Percentiles rank a stretch among this genome's conserved stretches.
phyloP scores from a whole-genome alignment of 2,329 filamentous ascomycete species.

The Grosmannia clavigera region DNA sequence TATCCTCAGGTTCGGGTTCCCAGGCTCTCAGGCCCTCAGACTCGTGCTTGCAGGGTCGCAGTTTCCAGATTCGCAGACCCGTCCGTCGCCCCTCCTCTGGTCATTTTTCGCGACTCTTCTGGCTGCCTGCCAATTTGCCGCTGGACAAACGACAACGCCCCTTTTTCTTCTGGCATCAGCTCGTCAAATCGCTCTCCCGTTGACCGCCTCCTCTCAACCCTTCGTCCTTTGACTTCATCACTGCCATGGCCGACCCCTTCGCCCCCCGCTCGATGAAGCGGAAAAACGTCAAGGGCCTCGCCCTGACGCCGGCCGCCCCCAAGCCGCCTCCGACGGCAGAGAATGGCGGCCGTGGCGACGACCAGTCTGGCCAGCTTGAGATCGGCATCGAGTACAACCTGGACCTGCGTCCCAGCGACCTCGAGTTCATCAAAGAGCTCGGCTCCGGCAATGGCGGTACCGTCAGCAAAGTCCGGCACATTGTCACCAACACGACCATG shows the following conservation, averaged over 20 bases:
- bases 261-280: conserved; percentile 82
- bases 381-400: conserved; percentile 97
- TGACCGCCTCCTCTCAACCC: neutral
- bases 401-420: conserved; percentile 80
- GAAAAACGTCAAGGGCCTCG: conserved; percentile 93
- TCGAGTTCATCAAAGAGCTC: conserved; percentile 87
- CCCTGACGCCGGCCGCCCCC: conserved; percentile 66
- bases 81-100: neutral
- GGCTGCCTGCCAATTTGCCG: neutral
- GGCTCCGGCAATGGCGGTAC: conserved; percentile 95
- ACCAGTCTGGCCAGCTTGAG: conserved; percentile 61
- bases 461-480: conserved; percentile 94
- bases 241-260: conserved; percentile 47
- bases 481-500: conserved; percentile 92
- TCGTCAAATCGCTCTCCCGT: neutral
- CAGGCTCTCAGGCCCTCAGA: conserved; percentile 1
- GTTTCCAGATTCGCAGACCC: neutral
- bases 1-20: neutral
- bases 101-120: neutral
- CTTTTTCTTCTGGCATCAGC: neutral
- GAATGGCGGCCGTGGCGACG: conserved; percentile 42
- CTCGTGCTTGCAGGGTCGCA: neutral
- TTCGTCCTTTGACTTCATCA: neutral
- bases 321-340: conserved; percentile 62
- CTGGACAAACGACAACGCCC: neutral